Conservation (phyloP, 768 basidiomycete genomes). For the Rhizopogon vinicolor region DNA sequence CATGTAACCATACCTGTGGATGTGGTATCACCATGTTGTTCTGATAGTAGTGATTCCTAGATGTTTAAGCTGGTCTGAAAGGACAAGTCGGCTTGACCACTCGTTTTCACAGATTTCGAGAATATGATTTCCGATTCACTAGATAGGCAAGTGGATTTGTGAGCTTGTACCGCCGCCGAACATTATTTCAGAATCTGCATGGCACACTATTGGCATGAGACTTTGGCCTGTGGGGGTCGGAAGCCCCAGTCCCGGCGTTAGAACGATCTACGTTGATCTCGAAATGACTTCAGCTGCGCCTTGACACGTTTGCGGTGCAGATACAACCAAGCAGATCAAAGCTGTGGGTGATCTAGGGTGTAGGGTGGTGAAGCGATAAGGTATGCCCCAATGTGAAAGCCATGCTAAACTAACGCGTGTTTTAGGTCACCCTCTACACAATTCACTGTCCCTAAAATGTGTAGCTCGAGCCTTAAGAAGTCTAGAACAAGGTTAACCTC, state of each 20-base stretch:
- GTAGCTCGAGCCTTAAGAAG: not conserved
- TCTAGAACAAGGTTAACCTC: not conserved
- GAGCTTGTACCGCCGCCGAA: not conserved
- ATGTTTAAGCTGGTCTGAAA: not conserved
- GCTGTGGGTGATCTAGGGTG: not conserved
- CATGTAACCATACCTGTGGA: not conserved
- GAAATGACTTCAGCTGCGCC: not conserved
- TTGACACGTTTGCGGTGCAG: not conserved
- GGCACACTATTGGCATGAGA: not conserved
- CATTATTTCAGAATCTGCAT: not conserved
- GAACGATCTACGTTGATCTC: not conserved
- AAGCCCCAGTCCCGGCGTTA: too few relatives aligned
- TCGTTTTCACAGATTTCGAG: not conserved
- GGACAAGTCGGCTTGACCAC: not conserved
- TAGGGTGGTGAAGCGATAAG: not conserved
- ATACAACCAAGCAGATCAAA: not conserved
- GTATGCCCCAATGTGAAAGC: not conserved
- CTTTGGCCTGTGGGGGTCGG: not conserved
- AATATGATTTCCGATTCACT: not conserved
- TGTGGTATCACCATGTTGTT: not conserved
- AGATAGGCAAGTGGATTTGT: too few relatives aligned
- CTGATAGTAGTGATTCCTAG: not conserved
- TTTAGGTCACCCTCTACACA: not conserved
- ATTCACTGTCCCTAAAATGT: not conserved
- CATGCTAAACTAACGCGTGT: not conserved